A percentile compares a stretch with the other conserved stretches of the same genome.
phyloP scores from a whole-genome alignment of 768 basidiomycete genomes.

The Hydnomerulius pinastri region DNA sequence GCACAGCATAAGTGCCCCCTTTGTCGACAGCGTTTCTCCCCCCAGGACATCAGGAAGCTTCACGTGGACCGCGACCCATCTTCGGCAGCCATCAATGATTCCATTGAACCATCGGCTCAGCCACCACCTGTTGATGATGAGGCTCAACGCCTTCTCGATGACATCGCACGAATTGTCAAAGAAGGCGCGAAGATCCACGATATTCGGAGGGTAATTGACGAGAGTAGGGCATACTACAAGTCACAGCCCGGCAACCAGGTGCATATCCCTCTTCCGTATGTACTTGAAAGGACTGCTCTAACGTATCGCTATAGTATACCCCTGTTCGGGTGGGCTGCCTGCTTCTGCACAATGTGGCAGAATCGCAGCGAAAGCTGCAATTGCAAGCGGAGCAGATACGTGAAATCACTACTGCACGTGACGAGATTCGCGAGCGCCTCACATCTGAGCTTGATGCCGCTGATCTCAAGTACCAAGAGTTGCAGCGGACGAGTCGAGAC shows the following conservation, averaged over 20 bases:
- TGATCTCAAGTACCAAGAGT: constrained; percentile 42
- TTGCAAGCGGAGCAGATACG: constrained; percentile 36
- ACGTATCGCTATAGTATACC: constrained; percentile 39
- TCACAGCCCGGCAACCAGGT: constrained; percentile 50
- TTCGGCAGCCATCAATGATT: constrained; percentile 13
- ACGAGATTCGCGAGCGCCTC: constrained; percentile 32
- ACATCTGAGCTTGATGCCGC: constrained; percentile 38
- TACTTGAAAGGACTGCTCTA: constrained; percentile 10
- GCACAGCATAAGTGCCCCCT: constrained; percentile 57
- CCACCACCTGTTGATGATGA: constrained; percentile 38
- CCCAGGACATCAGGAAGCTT: constrained; percentile 49
- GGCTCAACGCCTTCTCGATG: constrained; percentile 54
- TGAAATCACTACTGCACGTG: constrained; percentile 32
- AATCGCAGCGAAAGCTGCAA: constrained; percentile 44
- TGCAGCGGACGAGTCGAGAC: constrained; percentile 41
- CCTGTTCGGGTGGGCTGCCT: constrained; percentile 52
- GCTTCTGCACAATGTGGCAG: constrained; percentile 52
- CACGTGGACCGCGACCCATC: constrained; percentile 56
- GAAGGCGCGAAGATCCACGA: constrained; percentile 54
- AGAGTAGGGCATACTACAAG: constrained; percentile 49
- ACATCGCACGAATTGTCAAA: constrained; percentile 54
- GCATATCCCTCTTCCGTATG: constrained; percentile 7
- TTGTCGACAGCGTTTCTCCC: constrained; percentile 57
- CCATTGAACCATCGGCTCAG: constrained; percentile 21
- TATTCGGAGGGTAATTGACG: constrained; percentile 52